Evolutionary conservation across 2,329 filamentous ascomycete genomes (phyloP).

Genomic region (Beauveria asiatica): DNA sequence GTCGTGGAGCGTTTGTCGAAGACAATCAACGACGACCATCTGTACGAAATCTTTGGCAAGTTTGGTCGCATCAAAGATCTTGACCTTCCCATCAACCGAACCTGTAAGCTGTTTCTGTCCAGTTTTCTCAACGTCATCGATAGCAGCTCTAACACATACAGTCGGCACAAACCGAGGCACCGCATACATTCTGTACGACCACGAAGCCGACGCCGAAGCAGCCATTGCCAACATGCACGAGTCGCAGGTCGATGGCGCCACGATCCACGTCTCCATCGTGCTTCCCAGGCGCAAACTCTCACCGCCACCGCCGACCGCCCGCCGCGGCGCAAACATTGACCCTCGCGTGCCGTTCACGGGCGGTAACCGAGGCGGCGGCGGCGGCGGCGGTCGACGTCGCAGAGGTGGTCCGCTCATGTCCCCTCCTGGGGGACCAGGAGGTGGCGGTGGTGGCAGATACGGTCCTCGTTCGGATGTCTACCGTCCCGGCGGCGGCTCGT

Average conservation of each 20-base stretch:
- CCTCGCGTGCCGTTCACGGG: constrained; percentile 30
- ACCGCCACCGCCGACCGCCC: constrained; percentile 63
- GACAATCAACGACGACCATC: constrained; percentile 81
- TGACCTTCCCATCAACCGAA: constrained; percentile 80
- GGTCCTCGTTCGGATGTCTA: constrained; percentile 48
- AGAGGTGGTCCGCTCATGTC: constrained; percentile 27
- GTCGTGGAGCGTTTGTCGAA: constrained; percentile 94
- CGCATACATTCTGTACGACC: constrained; percentile 79
- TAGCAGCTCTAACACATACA: not conserved
- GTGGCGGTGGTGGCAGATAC: constrained; percentile 25
- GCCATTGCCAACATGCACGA: constrained; percentile 98
- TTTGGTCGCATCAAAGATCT: constrained; percentile 83
- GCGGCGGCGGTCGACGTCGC: constrained; percentile 28
- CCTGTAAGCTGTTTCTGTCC: constrained; percentile 49
- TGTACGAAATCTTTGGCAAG: constrained; percentile 83
- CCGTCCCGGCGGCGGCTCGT: constrained; percentile 50
- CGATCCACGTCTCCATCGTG: constrained; percentile 82
- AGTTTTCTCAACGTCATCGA: constrained; percentile 25
- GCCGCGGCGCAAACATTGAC: constrained; percentile 52
- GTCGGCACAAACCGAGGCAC: constrained; percentile 87
- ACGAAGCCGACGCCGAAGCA: constrained; percentile 70
- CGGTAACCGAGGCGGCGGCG: constrained; percentile 22
- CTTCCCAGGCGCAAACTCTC: constrained; percentile 77
- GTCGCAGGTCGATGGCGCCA: constrained; percentile 78
- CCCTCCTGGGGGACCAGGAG: constrained; percentile 14